Conservation (phyloP, 2,329 filamentous ascomycete species). For the Periconia sp. region DNA sequence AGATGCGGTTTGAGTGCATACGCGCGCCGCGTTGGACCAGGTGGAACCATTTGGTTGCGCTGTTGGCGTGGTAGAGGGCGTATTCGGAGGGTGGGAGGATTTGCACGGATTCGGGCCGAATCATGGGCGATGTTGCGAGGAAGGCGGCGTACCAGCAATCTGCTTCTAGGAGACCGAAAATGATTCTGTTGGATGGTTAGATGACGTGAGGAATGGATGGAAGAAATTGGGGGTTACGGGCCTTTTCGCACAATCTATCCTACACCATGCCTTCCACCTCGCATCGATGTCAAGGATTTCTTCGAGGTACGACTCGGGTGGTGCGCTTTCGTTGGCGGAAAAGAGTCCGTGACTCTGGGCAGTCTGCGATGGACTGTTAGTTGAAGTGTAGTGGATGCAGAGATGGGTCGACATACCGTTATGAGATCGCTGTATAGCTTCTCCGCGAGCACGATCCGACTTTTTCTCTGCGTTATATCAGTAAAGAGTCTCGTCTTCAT, state of each 20-base stretch:
- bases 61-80: conserved; percentile 48
- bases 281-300: conserved; percentile 48
- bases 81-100: conserved; percentile 51
- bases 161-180: conserved; percentile 49
- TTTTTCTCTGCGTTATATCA: conserved; percentile 34
- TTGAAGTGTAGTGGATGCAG: neutral
- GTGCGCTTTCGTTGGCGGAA: conserved; percentile 45
- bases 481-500: neutral
- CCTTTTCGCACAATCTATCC: conserved; percentile 55
- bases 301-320: conserved; percentile 46
- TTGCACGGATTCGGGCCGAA: conserved; percentile 50
- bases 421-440: conserved; percentile 56
- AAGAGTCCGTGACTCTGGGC: conserved; percentile 56
- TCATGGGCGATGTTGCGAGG: conserved; percentile 50
- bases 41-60: conserved; percentile 33
- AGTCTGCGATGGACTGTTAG: conserved; percentile 37
- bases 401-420: conserved; percentile 32
- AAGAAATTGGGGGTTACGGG: conserved; percentile 4
- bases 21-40: conserved; percentile 31
- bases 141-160: conserved; percentile 54
- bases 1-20: conserved; percentile 35
- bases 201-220: neutral
- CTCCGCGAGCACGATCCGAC: conserved; percentile 51
- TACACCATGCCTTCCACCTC: conserved; percentile 56
- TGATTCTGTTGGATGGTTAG: conserved; percentile 35